Base-by-base conservation (phyloP, 2,329 filamentous ascomycete species). In the Penicillium brasilianum region DNA sequence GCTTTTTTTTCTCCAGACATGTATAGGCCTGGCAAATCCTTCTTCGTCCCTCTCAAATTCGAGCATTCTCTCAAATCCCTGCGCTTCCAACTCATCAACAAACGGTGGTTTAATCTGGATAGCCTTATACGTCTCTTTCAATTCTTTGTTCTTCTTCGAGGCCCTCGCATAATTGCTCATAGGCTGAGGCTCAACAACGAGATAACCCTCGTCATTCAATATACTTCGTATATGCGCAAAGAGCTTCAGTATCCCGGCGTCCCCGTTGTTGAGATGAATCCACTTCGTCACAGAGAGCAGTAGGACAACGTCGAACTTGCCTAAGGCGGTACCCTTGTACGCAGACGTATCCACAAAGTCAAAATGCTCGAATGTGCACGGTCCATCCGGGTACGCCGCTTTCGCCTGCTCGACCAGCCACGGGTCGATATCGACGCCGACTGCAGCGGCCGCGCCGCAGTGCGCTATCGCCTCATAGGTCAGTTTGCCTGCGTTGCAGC, bases 141-240 rank as follows among this genome's bases (percentile, higher is more conserved):
- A 66, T 53, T 69, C 67, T 62, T 69, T 69, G 60, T 69, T 69
- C 34, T 43, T 69, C 59, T 66, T 69, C 16, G 67, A 67, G 52
- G 67, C 67, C 52, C 60, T 67, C 34, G 66, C 63, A 65, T 68
- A 69, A 64, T 69, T 69, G 63, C 64, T 69, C 66, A 69, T 69
- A 55, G 67, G 67, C 54, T 69, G 67, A 51, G 67, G 67, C 61
- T 69, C 66, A 55, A 69, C 60, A 16, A 69, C 60, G 20, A 69
- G 67, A 63, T 68, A 68, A n/a, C 67, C 66, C n/a, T 63, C 66
- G 2, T 69, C 63, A 60, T 69, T 68, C 51, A 69, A 22, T 46
- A 69, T 68, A 44, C 55, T 63, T 32, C 51, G 46, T 56, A 69
- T 69, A 30, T 68, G 67, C 48, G 65, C 63, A 57, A 69, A 69